phyloP scores from a whole-genome alignment of 352 stramenopile species.

The Phytophthora sp. region DNA sequence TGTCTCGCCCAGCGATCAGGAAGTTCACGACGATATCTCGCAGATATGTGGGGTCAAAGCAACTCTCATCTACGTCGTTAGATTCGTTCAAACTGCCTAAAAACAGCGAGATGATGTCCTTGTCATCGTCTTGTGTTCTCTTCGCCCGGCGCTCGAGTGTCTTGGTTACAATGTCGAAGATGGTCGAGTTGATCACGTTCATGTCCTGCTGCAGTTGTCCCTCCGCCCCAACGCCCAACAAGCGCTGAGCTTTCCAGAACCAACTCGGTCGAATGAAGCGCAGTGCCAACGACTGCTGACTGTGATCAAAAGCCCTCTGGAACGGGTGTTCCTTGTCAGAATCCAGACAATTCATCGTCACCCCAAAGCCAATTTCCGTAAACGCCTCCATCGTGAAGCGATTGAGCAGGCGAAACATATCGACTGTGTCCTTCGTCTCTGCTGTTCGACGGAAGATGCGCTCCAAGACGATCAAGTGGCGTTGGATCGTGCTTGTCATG shows the following conservation, averaged over 20 bases:
- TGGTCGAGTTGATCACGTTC: slow-evolving; percentile 53
- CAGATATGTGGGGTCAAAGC: slow-evolving; percentile 52
- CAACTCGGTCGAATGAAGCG: slow-evolving; percentile 48
- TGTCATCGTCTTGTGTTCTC: slow-evolving; percentile 9
- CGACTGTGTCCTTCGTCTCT: slow-evolving; percentile 27
- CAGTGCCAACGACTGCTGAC: slow-evolving; percentile 31
- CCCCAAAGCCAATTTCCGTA: slow-evolving; percentile 61
- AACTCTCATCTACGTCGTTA: slow-evolving; percentile 7
- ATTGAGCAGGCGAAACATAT: slow-evolving; percentile 51
- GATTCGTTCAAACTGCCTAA: slow-evolving; percentile 38
- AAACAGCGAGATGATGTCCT: slow-evolving; percentile 61
- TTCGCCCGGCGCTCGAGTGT: slow-evolving; percentile 32
- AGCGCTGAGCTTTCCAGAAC: slow-evolving; percentile 54
- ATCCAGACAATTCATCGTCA: slow-evolving; percentile 51
- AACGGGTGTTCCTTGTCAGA: slow-evolving; percentile 54
- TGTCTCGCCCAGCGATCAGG: slow-evolving; percentile 83
- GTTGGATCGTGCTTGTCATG: slow-evolving; percentile 52
- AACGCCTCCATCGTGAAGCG: slow-evolving; percentile 63
- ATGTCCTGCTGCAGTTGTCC: slow-evolving; percentile 43
- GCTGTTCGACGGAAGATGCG: slow-evolving; percentile 27
- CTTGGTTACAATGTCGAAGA: slow-evolving; percentile 50
- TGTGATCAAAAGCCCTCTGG: slow-evolving; percentile 54
- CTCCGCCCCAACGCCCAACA: slow-evolving; percentile 43
- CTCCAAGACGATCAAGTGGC: slow-evolving; percentile 41
- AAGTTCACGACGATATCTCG: slow-evolving; percentile 84